Base-by-base conservation (phyloP, 2,329 filamentous ascomycete genomes). In the Tolypocladium cylindrosporum region DNA sequence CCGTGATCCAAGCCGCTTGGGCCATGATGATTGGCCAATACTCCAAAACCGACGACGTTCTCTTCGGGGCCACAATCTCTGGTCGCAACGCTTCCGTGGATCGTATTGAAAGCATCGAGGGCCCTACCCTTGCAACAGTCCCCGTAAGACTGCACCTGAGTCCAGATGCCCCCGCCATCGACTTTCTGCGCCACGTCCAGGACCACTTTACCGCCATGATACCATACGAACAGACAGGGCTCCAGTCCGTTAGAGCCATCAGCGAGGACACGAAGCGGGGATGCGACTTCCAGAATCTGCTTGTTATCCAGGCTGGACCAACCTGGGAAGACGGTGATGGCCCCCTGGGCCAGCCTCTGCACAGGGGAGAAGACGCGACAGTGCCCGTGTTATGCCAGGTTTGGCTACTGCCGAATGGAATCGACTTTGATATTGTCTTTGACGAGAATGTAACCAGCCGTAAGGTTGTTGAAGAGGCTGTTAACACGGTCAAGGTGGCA, bases 71-170 rank as follows among this genome's bases (percentile, higher is more conserved):
- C 10, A 66, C 66, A 1, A 56, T 69, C 5, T 67, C 65, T 1
- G 69, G 69, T 6, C 65, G 69, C 1, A 60, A 67, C 14, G 62
- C 65, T 2, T 57, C 62, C 0, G 50, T 72, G 8, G 42, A 53
- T 0, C 64, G 64, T 5, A 65, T 71, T 1, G 63, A 66, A 5
- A 57, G 59, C 10, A 62, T 70, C 1, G 57, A 63, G 7, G 70
- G 66, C 1, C 67, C 69, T 4, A 66, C 66, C 0, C 66, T 72
- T 37, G 62, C 65, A 24, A 67, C 66, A 1, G 61, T 71, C 0
- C 68, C 68, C 4, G 37, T 68, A 1, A 60, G 66, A 4, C 48
- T 66, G 10, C 36, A 43, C 0, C 16, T 65, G 2, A 45, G 58
- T 13, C 50, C 31, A 24, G 43, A 57, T 9, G 55, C 52, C 6